Evolutionary conservation across 805 yeast species (phyloP), one percentile per base, ranked within the genome.

Genomic region (Clavispora phyllophila): DNA sequence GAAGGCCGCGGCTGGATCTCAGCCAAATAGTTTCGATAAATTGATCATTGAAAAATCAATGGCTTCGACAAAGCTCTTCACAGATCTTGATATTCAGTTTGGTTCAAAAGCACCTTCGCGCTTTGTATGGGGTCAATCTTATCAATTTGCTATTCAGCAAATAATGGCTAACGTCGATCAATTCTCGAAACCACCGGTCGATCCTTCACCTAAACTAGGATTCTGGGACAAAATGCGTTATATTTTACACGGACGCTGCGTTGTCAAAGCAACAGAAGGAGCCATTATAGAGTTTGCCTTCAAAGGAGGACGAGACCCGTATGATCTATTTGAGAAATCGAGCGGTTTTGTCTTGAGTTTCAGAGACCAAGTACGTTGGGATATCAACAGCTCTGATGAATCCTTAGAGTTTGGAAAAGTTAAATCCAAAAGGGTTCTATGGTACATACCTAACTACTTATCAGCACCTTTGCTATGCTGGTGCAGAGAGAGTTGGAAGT

Each of bases 191-290:
- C 95, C 96, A 0, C 96, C 95, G 0, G 65, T 85, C 13, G 98
- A 90, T 59, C 90, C 90, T 0, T 87, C 96, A 2, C 75, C 79
- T 3, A 84, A 84, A 51, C 65, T 88, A 12, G 98, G 98, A 0
- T 82, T 89, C 51, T 90, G 98, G 98, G 98, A 90, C 62, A 91
- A 89, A 58, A 62, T 88, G 22, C 67, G 96, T 39, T 72, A 81
- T 23, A 70, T 84, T 13, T 66, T 88, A 52, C 97, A 90, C 65
- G 95, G 96, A 0, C 74, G 78, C 15, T 62, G 82, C 41, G 62
- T 60, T 2, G 70, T 88, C 42, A 56, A 63, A 13, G 76, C 86
- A 72, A 62, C 63, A 2, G 61, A 76, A 18, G 66, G 74, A 1
- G 55, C 79, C 10, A 68, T 71, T 15, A 68, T 85, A 35, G 76